A percentile compares a stretch with the other conserved stretches of the same genome.
Conservation (phyloP, 768 basidiomycete genomes). For the Russula virescens region DNA sequence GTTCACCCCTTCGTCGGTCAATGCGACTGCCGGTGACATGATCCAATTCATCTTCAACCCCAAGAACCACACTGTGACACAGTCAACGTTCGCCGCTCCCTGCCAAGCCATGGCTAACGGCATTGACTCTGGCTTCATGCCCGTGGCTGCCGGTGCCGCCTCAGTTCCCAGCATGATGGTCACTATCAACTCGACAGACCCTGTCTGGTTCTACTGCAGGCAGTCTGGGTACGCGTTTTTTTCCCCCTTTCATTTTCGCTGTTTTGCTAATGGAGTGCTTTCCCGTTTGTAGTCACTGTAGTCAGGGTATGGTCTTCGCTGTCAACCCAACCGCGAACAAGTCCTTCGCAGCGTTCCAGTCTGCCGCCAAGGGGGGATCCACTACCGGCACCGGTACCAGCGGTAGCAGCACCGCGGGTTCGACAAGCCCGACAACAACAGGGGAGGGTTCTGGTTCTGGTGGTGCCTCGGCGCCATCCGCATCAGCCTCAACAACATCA, state of each 20-base stretch:
- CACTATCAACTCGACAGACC: slow-evolving; percentile 24
- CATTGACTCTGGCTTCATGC: slow-evolving; percentile 30
- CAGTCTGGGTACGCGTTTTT: slow-evolving; percentile 27
- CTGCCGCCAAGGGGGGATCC: too few relatives aligned
- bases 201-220: slow-evolving; percentile 33
- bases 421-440: neutral
- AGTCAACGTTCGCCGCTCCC: slow-evolving; percentile 33
- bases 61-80: slow-evolving; percentile 32
- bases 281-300: slow-evolving; percentile 27
- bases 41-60: slow-evolving; percentile 20
- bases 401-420: slow-evolving; percentile 3
- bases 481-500: too few relatives aligned
- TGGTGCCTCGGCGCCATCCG: neutral
- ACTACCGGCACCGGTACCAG: too few relatives aligned
- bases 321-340: slow-evolving; percentile 29
- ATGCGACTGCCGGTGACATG: slow-evolving; percentile 26
- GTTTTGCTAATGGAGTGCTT: neutral
- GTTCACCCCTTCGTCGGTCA: slow-evolving; percentile 18
- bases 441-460: neutral
- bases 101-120: slow-evolving; percentile 28
- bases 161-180: slow-evolving; percentile 15
- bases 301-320: slow-evolving; percentile 31
- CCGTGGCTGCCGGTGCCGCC: slow-evolving; percentile 19
- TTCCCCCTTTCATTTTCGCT: neutral
- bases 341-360: slow-evolving; percentile 27